Evolutionary conservation across 495 filamentous ascomycete genomes (phyloP).

Genomic region (Niebla homalea): DNA sequence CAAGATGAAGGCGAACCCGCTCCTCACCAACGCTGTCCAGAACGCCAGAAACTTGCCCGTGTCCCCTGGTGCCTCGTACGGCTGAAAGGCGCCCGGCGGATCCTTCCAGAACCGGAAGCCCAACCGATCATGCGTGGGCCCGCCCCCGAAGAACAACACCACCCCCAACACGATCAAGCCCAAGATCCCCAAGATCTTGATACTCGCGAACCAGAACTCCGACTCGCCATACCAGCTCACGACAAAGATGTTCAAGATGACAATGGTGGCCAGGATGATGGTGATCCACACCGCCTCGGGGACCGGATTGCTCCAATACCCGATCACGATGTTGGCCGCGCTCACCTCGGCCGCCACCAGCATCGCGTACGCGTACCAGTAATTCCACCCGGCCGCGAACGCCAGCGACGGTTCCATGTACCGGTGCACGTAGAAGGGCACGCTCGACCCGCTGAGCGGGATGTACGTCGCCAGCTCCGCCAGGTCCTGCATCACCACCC

Average conservation of each 20-base stretch:
- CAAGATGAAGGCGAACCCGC: constrained; percentile 72
- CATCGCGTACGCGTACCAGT: constrained; percentile 58
- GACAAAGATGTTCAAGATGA: constrained; percentile 42
- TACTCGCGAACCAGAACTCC: constrained; percentile 67
- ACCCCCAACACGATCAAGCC: constrained; percentile 55
- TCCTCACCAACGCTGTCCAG: constrained; percentile 66
- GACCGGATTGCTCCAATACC: constrained; percentile 48
- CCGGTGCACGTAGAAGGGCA: constrained; percentile 43
- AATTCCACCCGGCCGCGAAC: constrained; percentile 56
- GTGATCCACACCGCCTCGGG: constrained; percentile 42
- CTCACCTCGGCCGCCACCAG: constrained; percentile 71
- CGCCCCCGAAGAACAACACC: constrained; percentile 60
- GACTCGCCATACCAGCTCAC: constrained; percentile 66
- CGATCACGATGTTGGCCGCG: constrained; percentile 63
- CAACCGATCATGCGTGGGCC: constrained; percentile 52
- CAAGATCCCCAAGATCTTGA: constrained; percentile 63
- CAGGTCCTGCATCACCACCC: constrained; percentile 49
- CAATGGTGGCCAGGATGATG: constrained; percentile 37
- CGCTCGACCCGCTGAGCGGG: constrained; percentile 46
- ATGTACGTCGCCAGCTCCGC: constrained; percentile 61
- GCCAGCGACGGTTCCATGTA: constrained; percentile 54
- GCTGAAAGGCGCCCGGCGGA: constrained; percentile 43
- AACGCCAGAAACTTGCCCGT: constrained; percentile 54
- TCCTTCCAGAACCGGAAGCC: constrained; percentile 69
- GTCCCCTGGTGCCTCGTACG: constrained; percentile 22